Conservation (phyloP, 805 yeast species). For the Helenozyma rhizophorensis region DNA sequence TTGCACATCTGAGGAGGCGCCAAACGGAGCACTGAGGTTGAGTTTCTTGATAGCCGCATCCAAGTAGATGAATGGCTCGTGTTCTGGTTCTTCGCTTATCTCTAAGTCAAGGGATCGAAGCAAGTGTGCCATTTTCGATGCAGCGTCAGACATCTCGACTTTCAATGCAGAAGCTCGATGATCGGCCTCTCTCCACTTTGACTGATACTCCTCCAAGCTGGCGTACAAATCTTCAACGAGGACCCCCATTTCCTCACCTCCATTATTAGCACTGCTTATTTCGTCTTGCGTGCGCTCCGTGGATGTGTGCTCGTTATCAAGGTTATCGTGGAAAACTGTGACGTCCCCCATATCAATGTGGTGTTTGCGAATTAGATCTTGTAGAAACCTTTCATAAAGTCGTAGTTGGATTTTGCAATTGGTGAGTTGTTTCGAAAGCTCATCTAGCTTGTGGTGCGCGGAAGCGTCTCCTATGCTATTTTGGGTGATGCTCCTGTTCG, state of each 20-base stretch:
- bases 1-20: not conserved
- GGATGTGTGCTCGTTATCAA: constrained; percentile 10
- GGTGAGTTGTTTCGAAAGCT: constrained; percentile 23
- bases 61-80: too few species aligned
- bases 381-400: constrained; percentile 37
- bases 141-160: constrained; percentile 3
- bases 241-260: constrained; percentile 31
- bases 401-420: constrained; percentile 36
- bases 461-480: constrained; percentile 1
- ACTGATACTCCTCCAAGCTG: constrained; percentile 32
- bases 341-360: constrained; percentile 19
- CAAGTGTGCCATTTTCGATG: constrained; percentile 19
- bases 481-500: constrained; percentile 7
- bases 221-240: constrained; percentile 36
- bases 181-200: constrained; percentile 23
- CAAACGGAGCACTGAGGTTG: not conserved
- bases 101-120: constrained; percentile 5
- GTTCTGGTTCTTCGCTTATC: constrained; percentile 8
- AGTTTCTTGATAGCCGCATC: constrained; percentile 2
- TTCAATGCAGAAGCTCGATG: constrained; percentile 4
- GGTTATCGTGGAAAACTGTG: constrained; percentile 16
- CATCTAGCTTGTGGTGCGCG: constrained; percentile 8
- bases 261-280: constrained; percentile 14
- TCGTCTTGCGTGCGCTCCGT: not conserved
- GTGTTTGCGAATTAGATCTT: constrained; percentile 25